phyloP scores from a whole-genome alignment of 1,139 yeast genomes.

The Hyphopichia wangnamkhiaoensis region DNA sequence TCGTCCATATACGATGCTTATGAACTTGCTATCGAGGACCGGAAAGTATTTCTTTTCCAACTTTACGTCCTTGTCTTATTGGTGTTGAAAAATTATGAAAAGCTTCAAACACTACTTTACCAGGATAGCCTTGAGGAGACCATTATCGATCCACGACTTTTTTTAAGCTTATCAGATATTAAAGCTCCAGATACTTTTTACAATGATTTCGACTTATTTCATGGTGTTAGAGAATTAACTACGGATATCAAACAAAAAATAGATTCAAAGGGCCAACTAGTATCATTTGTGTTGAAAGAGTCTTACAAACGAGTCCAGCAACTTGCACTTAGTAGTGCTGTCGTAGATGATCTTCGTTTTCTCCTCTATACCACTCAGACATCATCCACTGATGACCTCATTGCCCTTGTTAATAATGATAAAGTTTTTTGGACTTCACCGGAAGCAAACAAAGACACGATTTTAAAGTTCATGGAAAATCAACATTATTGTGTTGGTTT shows the following conservation, averaged over 20 bases:
- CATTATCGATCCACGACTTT: not conserved
- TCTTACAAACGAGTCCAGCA: not conserved
- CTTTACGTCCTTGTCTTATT: not conserved
- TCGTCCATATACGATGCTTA: not conserved
- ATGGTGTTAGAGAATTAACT: not conserved
- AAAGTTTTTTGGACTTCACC: slow-evolving; percentile 12
- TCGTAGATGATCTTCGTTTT: not conserved
- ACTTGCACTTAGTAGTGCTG: not conserved
- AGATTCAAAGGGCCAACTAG: not conserved
- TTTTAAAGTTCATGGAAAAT: not conserved
- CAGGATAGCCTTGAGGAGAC: not conserved
- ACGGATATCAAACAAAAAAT: not conserved
- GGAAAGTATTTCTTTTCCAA: not conserved
- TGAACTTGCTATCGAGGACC: not conserved
- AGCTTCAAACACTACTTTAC: not conserved
- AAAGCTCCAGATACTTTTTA: not conserved
- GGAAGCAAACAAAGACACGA: not conserved
- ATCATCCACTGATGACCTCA: slow-evolving; percentile 9
- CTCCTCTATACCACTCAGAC: not conserved
- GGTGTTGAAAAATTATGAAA: not conserved
- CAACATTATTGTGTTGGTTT: not conserved
- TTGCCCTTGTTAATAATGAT: slow-evolving; percentile 13
- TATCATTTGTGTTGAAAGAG: not conserved
- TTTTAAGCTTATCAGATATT: not conserved
- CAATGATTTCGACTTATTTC: slow-evolving; percentile 2